phyloP scores from a whole-genome alignment of 805 yeast genomes.

The Peterozyma toletana region DNA sequence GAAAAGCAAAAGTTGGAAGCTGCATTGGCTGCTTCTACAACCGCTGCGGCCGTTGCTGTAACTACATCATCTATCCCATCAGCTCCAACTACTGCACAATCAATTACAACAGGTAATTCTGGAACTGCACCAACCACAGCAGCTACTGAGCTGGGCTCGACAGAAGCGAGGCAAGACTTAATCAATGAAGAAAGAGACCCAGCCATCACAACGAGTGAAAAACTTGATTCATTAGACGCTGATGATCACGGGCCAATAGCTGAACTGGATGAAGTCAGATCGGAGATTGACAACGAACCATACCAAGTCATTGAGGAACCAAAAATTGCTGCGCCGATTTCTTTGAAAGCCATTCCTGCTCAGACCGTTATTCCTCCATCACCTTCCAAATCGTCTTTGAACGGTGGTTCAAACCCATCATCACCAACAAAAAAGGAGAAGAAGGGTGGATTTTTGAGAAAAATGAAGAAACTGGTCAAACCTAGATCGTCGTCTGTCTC shows the following conservation, averaged over 20 bases:
- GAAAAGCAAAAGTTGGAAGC: slow-evolving; percentile 20
- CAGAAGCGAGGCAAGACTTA: not conserved
- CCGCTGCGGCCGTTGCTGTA: slow-evolving; percentile 10
- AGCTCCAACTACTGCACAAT: not conserved
- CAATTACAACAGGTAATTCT: not conserved
- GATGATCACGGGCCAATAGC: not conserved
- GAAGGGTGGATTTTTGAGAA: slow-evolving; percentile 10
- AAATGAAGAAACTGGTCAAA: slow-evolving; percentile 10
- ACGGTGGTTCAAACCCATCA: not conserved
- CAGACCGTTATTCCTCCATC: not conserved
- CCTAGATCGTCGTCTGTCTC: not conserved
- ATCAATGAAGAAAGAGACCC: not conserved
- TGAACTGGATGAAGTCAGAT: not conserved
- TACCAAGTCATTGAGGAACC: slow-evolving; percentile 9
- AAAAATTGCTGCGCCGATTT: slow-evolving; percentile 4
- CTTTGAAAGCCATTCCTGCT: slow-evolving; percentile 1
- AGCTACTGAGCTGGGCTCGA: not conserved
- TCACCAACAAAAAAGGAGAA: slow-evolving; percentile 1
- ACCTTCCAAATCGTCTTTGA: slow-evolving; percentile 1
- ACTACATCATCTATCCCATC: not conserved
- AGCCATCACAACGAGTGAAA: not conserved
- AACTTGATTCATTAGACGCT: slow-evolving; percentile 5
- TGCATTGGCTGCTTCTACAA: slow-evolving; percentile 18
- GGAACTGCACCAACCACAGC: slow-evolving; percentile 13
- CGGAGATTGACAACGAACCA: slow-evolving; percentile 7